A percentile compares a stretch with the other conserved stretches of the same genome.
Evolutionary conservation across 1,284 basidiomycete genomes (phyloP).

Genomic region (Irpex rosettiformis): DNA sequence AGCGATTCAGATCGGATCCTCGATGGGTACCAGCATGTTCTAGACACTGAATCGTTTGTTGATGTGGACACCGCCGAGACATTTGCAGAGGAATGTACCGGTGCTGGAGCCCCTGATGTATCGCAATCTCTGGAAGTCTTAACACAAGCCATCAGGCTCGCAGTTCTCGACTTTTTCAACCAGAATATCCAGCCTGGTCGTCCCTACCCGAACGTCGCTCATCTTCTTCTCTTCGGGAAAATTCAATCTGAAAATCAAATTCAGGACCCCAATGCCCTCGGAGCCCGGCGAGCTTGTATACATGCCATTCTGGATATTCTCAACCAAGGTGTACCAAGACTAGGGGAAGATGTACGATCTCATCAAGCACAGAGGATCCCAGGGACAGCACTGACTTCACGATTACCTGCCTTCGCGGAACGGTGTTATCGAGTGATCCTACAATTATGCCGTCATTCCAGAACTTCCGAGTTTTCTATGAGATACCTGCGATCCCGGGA

Average conservation of each 20-base stretch:
- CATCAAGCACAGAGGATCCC: conserved; percentile 26
- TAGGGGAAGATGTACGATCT: conserved; percentile 44
- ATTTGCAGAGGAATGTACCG: conserved; percentile 57
- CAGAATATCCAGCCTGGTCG: conserved; percentile 67
- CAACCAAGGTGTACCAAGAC: conserved; percentile 61
- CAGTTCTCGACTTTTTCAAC: conserved; percentile 85
- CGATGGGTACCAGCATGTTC: conserved; percentile 70
- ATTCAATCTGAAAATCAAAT: conserved; percentile 53
- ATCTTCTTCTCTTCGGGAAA: conserved; percentile 83
- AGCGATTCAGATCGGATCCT: conserved; percentile 85
- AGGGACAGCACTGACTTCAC: conserved; percentile 55
- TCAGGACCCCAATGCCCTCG: conserved; percentile 73
- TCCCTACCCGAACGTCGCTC: conserved; percentile 82
- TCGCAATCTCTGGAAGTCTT: conserved; percentile 44
- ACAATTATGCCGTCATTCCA: conserved; percentile 83
- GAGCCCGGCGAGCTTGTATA: conserved; percentile 68
- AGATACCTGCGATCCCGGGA: conserved; percentile 88
- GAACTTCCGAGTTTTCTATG: conserved; percentile 80
- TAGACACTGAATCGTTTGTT: conserved; percentile 63
- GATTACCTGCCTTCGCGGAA: conserved; percentile 81
- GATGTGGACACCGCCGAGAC: conserved; percentile 58
- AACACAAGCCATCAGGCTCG: conserved; percentile 70
- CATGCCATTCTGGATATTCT: conserved; percentile 82
- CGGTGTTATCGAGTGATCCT: conserved; percentile 82
- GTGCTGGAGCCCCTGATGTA: conserved; percentile 63